Base-by-base conservation (phyloP, 331 rosid species). In the Quercus phellos region DNA sequence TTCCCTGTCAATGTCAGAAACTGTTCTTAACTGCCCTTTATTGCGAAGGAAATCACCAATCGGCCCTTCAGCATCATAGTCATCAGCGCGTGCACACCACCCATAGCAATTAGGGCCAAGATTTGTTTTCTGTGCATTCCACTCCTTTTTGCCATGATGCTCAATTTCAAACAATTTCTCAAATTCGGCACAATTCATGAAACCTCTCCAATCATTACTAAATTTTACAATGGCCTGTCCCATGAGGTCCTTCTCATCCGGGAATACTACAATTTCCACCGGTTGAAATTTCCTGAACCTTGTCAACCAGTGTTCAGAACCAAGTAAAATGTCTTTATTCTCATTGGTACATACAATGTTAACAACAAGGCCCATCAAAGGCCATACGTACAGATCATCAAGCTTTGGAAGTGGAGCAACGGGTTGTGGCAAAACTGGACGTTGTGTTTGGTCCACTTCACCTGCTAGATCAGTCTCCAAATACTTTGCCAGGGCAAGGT, bases 81-180 rank as follows among this genome's bases (percentile, higher is more conserved):
- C 99, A 80, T 87, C 93, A 73, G 87, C 90, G 43, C 97, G 94
- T 0, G 99, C 99, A 74, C 89, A 72, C 99, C 99, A 95, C 64
- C 98, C 98, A 85, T 82, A 95, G 66, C 89, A 81, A 55, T 74
- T 72, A 64, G 86, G 78, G 74, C 88, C 87, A 50, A 81, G 79
- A 26, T 76, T 73, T 75, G 78, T 43, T 58, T 84, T 83, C 12
- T 32, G 75, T 18, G 85, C 74, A 72, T 64, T 79, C 98, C 98
- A 95, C 55, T 85, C 84, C 88, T 63, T 88, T 76, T 93, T 91
- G 10, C 97, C 79, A 18, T 32, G 76, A 54, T 74, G 84, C 16
- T 80, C 78, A 1, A 82, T 78, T 72, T 88, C 92, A 77, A 95
- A 93, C 16, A 55, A 58, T 46, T 93, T 91, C 77, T 92, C 98